Conservation (phyloP, 495 filamentous ascomycete species). For the Mytilinidion resinicola region DNA sequence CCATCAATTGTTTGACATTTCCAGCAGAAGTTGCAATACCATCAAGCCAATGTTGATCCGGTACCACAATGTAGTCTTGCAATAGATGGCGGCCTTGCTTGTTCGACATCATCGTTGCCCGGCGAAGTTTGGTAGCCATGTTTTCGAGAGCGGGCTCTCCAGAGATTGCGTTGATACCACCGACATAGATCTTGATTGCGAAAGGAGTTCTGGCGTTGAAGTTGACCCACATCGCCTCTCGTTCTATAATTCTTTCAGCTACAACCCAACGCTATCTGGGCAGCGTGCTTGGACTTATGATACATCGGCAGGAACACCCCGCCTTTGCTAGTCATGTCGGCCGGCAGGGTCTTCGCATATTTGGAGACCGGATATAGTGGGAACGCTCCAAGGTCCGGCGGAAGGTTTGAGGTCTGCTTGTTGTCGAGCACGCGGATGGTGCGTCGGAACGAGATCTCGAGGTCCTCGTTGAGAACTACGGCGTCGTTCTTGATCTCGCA, state of each 20-base stretch:
- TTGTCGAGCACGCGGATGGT: constrained; percentile 23
- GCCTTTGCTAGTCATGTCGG: constrained; percentile 6
- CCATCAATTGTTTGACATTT: constrained; percentile 20
- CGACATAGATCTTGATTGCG: constrained; percentile 18
- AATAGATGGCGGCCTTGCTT: not conserved
- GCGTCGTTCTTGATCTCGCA: not conserved
- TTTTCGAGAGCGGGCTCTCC: constrained; percentile 12
- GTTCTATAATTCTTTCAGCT: not conserved
- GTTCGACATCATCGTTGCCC: constrained; percentile 1
- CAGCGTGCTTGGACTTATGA: constrained; percentile 8
- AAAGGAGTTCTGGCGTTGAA: constrained; percentile 1
- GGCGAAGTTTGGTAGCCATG: constrained; percentile 8
- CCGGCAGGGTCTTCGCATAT: constrained; percentile 4
- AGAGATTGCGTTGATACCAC: constrained; percentile 19
- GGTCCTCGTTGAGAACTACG: constrained; percentile 10
- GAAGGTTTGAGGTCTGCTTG: not conserved
- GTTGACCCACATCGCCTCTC: constrained; percentile 23
- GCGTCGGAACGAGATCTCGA: constrained; percentile 18
- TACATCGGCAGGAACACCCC: constrained; percentile 18
- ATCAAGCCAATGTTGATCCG: constrained; percentile 22
- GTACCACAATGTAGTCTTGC: constrained; percentile 20
- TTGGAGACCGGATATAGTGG: constrained; percentile 8
- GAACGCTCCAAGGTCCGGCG: constrained; percentile 8
- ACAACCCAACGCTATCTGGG: not conserved
- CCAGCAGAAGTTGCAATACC: constrained; percentile 16